Base-by-base conservation (phyloP, 73 alveolate genomes). In the Paramecium octaurelia region DNA sequence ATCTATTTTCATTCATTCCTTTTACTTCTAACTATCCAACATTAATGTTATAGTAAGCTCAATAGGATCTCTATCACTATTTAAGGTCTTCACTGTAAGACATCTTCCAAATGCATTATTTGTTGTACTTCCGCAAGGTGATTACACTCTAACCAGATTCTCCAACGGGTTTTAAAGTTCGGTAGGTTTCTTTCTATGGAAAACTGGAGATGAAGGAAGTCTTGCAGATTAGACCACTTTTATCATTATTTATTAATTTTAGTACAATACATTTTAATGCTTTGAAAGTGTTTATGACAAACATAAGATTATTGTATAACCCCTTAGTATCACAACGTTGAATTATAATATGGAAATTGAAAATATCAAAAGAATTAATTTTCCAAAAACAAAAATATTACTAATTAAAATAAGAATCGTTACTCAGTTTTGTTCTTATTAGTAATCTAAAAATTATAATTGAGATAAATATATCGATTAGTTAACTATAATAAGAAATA, bases 41-140 rank as follows among this genome's bases (percentile, higher is more conserved):
- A 36, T 36, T 35, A 34, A 38, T 3, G 87, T 36, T 20, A 73
- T 73, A 29, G 87, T 73, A 29, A 73, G 38, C 46, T 73, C 60
- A 18, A 73, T 11, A 1, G 87, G 87, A n/a, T 73, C 87, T 73
- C 64, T 73, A 34, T 73, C 87, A 35, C 38, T 35, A 73, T 73
- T 73, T 31, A 70, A 70, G 9, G 86, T 70, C 86, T 70, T 70
- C 20, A 20, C 77, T 59, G 77, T 59, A 59, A 44, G 77, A 24
- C 6, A 59, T 59, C 77, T 59, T 59, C 77, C 77, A 59, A 59
- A 59, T 59, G 77, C 77, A 24, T 59, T 24, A 59, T 59, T 16
- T 24, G 35, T 23, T 24, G 77, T 29, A 24, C 77, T 29, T 29
- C 77, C 77, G 40, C 43, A 59, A 24, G 77, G 77, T 21, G 77